These are phyloP conservation scores for Beauveria medogensis DNA, from an alignment of 2,329 filamentous ascomycete species.

Conservation along the genomic window DNA sequence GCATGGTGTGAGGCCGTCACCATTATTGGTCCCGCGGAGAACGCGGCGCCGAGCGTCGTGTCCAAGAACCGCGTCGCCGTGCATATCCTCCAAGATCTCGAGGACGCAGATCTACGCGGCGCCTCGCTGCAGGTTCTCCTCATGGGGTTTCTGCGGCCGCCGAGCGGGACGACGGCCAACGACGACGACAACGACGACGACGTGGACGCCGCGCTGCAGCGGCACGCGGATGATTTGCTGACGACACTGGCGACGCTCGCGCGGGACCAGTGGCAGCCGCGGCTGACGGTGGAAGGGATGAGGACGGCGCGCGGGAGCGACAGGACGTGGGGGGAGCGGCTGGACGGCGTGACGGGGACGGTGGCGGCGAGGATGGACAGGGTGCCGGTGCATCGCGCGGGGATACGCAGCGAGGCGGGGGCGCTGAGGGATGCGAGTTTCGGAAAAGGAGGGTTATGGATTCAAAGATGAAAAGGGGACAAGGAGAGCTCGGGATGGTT, in stretches of 20 bases:
- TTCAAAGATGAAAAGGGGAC: constrained; percentile 16
- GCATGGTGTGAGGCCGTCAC: constrained; percentile 55
- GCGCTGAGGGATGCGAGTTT: constrained; percentile 40
- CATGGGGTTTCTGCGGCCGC: constrained; percentile 49
- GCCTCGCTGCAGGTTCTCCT: constrained; percentile 43
- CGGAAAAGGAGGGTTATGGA: constrained; percentile 43
- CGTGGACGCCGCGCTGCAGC: constrained; percentile 19
- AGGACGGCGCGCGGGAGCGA: constrained; percentile 32
- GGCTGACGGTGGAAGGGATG: constrained; percentile 29
- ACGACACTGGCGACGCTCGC: constrained; percentile 38
- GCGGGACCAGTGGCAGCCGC: constrained; percentile 37
- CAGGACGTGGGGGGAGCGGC: constrained; percentile 35
- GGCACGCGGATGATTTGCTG: constrained; percentile 32
- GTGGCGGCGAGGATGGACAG: constrained; percentile 49
- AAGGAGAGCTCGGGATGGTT: no score
- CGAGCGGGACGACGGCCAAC: neutral
- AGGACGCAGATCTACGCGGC: constrained; percentile 31
- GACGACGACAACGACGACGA: neutral
- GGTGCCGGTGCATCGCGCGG: constrained; percentile 50
- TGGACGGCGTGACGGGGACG: constrained; percentile 38
- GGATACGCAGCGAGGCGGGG: constrained; percentile 44
- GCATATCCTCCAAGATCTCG: constrained; percentile 46
- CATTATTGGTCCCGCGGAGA: constrained; percentile 43
- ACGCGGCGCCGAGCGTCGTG: constrained; percentile 37
- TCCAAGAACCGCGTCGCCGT: constrained; percentile 43